These are phyloP conservation scores for Cryptosporidium tyzzeri DNA, from an alignment of 169 alveolate genomes.

Conservation along the genomic window DNA sequence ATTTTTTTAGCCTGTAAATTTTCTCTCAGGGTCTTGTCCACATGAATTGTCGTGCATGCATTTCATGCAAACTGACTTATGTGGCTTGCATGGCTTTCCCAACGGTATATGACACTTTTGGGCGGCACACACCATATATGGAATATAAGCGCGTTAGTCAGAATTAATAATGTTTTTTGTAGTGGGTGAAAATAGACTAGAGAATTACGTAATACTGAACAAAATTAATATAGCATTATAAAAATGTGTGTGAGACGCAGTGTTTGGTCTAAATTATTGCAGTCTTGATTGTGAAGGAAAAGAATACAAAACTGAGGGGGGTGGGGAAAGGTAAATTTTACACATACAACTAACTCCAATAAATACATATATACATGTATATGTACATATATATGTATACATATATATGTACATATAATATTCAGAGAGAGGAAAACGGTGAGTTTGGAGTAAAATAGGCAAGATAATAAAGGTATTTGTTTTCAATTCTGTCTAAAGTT, in stretches of 20 bases:
- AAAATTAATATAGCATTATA: background rate
- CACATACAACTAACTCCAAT: background rate
- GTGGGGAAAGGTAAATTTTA: slow-evolving; percentile 13
- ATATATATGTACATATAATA: background rate
- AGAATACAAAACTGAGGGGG: slow-evolving; percentile 10
- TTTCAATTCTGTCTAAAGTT: background rate
- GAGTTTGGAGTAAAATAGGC: background rate
- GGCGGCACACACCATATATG: background rate
- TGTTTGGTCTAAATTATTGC: slow-evolving; percentile 57
- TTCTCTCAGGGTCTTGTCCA: background rate
- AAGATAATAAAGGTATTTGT: background rate
- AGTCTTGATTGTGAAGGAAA: slow-evolving; percentile 7
- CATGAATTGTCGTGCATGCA: background rate
- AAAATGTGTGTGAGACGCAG: slow-evolving; percentile 62
- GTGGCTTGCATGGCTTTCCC: background rate
- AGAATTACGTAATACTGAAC: slow-evolving; percentile 11
- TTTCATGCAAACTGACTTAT: background rate
- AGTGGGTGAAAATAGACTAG: slow-evolving; percentile 41
- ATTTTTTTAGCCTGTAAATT: background rate
- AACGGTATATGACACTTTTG: background rate
- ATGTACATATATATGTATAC: background rate
- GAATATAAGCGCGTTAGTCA: background rate
- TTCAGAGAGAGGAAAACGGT: slow-evolving; percentile 16
- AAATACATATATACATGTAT: background rate
- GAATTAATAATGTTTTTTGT: background rate